Evolutionary conservation across 2,329 filamentous ascomycete species (phyloP), one percentile per base, ranked within the genome.

Genomic region (Endoconidiophora laricicola): DNA sequence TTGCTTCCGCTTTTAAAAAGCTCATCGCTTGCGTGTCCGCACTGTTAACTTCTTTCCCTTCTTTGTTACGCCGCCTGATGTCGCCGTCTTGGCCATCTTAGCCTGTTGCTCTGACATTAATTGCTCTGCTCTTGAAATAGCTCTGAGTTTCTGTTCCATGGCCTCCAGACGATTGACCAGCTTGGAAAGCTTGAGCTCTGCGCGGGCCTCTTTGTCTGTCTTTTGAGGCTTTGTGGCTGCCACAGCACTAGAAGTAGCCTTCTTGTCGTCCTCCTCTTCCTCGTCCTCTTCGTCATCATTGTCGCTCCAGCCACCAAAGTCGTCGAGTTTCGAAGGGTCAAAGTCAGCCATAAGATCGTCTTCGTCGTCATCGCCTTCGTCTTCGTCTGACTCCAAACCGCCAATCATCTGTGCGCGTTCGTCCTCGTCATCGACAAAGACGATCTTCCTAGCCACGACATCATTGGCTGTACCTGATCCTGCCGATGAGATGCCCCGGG

Each of bases 31-130:
- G 55, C 78, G 69, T 61, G 75, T 69, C 55, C 74, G 70, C 50
- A 79, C 69, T 66, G 77, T 79, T 55, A 79, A 71, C 65, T 76
- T 79, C 62, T 72, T 72, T 22, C 78, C 77, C 38, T 67, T 66
- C 60, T 76, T 77, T 24, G 73, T 79, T n/a, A 68, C 58, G 12
- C 75, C 74, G 37, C 74, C 74, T 4, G 72, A 70, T 2, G 76
- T 80, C 6, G 72, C 67, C 56, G 76, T 78, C 66, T 81, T 81
- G 36, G 74, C 75, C 76, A 80, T 81, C 60, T 72, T 74, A 16
- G 75, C 73, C 53, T 72, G 67, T 61, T 80, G 75, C 49, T 76
- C 53, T 54, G 77, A 76, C 23, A 81, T 65, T 56, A 71, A 65
- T 38, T 67, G 63, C 62, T 81, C 78, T 22, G 76, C 72, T 20